These are phyloP conservation scores for Apiospora sp. DNA, from an alignment of 2,329 filamentous ascomycete species.

Conservation along the genomic window DNA sequence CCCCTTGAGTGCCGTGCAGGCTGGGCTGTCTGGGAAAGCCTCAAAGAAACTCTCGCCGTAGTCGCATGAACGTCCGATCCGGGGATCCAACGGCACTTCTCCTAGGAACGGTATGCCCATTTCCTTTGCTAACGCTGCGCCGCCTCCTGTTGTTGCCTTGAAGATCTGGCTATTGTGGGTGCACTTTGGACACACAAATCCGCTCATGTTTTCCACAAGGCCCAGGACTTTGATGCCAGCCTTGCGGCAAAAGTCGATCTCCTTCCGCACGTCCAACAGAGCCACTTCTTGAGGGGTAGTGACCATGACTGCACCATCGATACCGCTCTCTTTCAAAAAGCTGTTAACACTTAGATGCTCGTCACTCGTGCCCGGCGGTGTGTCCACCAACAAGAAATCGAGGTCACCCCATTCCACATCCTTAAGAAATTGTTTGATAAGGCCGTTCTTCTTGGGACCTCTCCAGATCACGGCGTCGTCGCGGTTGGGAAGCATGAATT, in stretches of 20 bases:
- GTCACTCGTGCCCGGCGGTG: conserved; percentile 92
- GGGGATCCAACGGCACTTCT: conserved; percentile 87
- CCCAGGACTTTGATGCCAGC: conserved; percentile 89
- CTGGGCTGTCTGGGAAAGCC: conserved; percentile 90
- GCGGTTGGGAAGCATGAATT: conserved; percentile 94
- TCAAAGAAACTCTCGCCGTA: conserved; percentile 98
- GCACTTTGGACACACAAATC: conserved; percentile 95
- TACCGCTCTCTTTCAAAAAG: conserved; percentile 87
- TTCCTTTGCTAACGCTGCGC: conserved; percentile 79
- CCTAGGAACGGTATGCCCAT: conserved; percentile 90
- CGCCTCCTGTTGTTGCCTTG: conserved; percentile 88
- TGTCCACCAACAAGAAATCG: conserved; percentile 93
- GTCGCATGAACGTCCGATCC: conserved; percentile 96
- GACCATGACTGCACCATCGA: conserved; percentile 91
- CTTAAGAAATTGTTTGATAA: conserved; percentile 98
- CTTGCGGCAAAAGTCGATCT: conserved; percentile 97
- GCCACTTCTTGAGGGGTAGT: conserved; percentile 96
- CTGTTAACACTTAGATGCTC: conserved; percentile 95
- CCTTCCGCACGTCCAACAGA: conserved; percentile 91
- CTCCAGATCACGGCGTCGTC: conserved; percentile 98
- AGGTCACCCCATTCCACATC: conserved; percentile 98
- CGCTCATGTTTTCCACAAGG: conserved; percentile 97
- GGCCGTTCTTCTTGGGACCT: conserved; percentile 96
- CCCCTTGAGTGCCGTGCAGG: conserved; percentile 79
- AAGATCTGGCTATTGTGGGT: conserved; percentile 86